Percentiles rank a stretch among this genome's conserved stretches.
phyloP scores from a whole-genome alignment of 2,329 filamentous ascomycete species.

The Alternaria triticina region DNA sequence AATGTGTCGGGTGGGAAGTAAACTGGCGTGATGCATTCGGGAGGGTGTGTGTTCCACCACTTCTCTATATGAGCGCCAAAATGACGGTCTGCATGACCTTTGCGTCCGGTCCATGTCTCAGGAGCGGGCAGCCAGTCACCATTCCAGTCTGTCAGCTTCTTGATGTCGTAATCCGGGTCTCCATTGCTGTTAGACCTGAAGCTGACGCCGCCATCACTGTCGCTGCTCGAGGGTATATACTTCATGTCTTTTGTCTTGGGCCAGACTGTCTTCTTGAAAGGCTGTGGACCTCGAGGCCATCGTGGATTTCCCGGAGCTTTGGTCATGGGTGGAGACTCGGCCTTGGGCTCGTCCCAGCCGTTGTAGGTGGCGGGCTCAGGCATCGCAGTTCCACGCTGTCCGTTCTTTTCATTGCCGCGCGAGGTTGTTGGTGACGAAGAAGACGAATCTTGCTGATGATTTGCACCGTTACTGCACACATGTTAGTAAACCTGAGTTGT shows the following conservation, averaged over 20 bases:
- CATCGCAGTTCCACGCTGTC: constrained; percentile 15
- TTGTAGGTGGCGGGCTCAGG: constrained; percentile 12
- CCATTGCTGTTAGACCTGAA: constrained; percentile 38
- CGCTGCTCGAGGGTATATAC: constrained; percentile 16
- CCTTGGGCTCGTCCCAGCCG: constrained; percentile 16
- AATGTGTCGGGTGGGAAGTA: not conserved
- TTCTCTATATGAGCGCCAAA: constrained; percentile 41
- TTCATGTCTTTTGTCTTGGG: constrained; percentile 39
- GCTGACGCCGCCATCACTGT: constrained; percentile 31
- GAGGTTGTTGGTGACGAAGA: constrained; percentile 6
- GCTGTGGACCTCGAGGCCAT: constrained; percentile 15
- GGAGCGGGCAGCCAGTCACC: constrained; percentile 56
- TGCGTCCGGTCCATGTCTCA: constrained; percentile 54
- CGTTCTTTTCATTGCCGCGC: not conserved
- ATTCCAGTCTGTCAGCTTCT: constrained; percentile 53
- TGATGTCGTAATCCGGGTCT: constrained; percentile 43
- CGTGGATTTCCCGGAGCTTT: constrained; percentile 19
- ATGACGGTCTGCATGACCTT: constrained; percentile 34
- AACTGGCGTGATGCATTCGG: not conserved
- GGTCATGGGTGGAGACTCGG: not conserved
- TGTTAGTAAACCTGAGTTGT: not conserved
- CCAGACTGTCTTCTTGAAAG: constrained; percentile 26
- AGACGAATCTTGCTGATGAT: not conserved
- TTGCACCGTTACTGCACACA: not conserved
- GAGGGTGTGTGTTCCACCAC: constrained; percentile 37